Percentiles rank a stretch among this genome's conserved stretches.
Evolutionary conservation across 495 filamentous ascomycete species (phyloP).

Genomic region (Penicillium roqueforti): DNA sequence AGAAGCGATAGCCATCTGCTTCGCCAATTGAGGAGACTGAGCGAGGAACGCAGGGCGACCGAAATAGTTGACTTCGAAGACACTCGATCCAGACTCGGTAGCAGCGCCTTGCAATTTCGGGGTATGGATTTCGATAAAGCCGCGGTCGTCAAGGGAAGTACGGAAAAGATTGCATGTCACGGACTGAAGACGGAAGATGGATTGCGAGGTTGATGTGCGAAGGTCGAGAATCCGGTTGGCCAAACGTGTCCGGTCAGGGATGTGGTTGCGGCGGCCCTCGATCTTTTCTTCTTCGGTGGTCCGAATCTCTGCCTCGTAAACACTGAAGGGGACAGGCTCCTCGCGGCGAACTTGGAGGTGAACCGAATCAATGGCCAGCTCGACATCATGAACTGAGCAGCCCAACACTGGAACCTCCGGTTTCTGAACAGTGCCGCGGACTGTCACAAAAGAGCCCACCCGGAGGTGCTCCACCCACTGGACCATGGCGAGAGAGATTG

Average conservation of each 20-base stretch:
- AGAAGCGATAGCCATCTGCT: conserved; percentile 89
- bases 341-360: conserved; percentile 54
- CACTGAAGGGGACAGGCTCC: conserved; percentile 58
- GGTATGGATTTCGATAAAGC: conserved; percentile 85
- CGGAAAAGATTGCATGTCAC: conserved; percentile 77
- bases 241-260: conserved; percentile 69
- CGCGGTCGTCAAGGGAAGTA: conserved; percentile 60
- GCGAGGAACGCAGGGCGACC: conserved; percentile 76
- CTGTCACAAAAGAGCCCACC: conserved; percentile 61
- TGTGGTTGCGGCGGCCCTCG: conserved; percentile 49
- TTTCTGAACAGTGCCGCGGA: conserved; percentile 60
- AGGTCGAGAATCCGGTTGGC: conserved; percentile 85
- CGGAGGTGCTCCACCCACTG: conserved; percentile 69
- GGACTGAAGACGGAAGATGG: conserved; percentile 75
- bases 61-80: conserved; percentile 86
- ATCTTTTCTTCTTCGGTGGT: conserved; percentile 42
- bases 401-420: conserved; percentile 53
- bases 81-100: conserved; percentile 87
- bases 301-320: conserved; percentile 58
- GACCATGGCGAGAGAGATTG: conserved; percentile 54
- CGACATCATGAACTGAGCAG: conserved; percentile 55
- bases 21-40: conserved; percentile 89
- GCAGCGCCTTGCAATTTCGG: conserved; percentile 84
- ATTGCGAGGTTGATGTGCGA: conserved; percentile 77
- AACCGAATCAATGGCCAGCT: conserved; percentile 44